Conservation (phyloP, 306 rosid species). For the Oxytropis ochrocephala region DNA sequence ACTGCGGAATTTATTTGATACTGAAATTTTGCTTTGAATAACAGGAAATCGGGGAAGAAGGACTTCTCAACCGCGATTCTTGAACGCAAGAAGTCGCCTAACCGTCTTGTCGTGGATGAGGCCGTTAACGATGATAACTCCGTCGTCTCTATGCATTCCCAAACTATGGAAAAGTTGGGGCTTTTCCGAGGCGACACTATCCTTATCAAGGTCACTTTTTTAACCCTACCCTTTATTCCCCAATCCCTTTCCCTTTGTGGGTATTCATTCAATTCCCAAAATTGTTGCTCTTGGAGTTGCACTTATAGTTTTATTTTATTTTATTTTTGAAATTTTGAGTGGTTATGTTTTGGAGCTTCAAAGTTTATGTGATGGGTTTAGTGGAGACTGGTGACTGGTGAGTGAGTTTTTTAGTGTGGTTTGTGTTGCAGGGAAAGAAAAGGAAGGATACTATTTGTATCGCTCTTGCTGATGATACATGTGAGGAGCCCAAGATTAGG, state of each 20-base stretch:
- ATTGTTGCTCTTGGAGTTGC: neutral
- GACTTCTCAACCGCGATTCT: slow-evolving; percentile 53
- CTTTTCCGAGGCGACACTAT: slow-evolving; percentile 53
- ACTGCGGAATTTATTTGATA: neutral
- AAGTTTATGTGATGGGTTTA: neutral
- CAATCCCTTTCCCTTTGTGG: neutral
- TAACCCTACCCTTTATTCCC: neutral
- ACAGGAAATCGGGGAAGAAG: slow-evolving; percentile 41
- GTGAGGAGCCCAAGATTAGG: slow-evolving; percentile 44
- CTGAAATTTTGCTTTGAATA: neutral
- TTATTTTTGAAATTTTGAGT: neutral
- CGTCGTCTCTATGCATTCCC: slow-evolving; percentile 41
- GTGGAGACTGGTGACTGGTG: neutral
- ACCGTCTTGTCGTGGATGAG: slow-evolving; percentile 44
- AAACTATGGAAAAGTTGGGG: slow-evolving; percentile 47
- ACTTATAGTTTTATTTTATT: neutral
- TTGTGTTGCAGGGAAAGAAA: slow-evolving; percentile 46
- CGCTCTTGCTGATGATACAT: slow-evolving; percentile 44
- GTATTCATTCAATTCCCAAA: neutral
- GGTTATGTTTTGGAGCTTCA: neutral
- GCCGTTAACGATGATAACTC: slow-evolving; percentile 54
- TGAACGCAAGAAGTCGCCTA: slow-evolving; percentile 54
- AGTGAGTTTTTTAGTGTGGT: neutral
- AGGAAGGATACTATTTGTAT: slow-evolving; percentile 47
- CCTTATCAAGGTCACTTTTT: slow-evolving; percentile 36